Evolutionary conservation across 495 filamentous ascomycete species (phyloP).

Genomic region (Stereocaulon alpinum): DNA sequence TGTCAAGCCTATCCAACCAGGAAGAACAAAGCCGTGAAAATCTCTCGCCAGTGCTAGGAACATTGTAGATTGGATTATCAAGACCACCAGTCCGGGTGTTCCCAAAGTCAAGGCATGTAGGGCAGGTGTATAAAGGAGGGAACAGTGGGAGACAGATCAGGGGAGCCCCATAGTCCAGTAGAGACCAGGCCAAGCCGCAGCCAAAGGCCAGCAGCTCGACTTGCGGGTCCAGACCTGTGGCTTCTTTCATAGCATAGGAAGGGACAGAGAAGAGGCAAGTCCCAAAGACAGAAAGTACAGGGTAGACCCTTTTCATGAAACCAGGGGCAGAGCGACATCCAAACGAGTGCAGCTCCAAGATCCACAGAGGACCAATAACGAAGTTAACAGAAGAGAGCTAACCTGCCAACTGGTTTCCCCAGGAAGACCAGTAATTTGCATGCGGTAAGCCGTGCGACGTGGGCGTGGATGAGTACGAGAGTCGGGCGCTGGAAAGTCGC

Average conservation of each 20-base stretch:
- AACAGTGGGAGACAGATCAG: neutral
- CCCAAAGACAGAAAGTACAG: slow-evolving; percentile 4
- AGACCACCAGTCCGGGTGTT: slow-evolving; percentile 10
- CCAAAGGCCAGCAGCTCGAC: neutral
- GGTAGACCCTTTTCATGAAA: neutral
- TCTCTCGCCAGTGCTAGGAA: slow-evolving; percentile 21
- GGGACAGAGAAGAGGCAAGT: neutral
- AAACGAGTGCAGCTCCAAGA: slow-evolving; percentile 13
- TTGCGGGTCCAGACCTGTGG: slow-evolving; percentile 3
- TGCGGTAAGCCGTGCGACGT: slow-evolving; percentile 85
- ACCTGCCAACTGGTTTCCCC: slow-evolving; percentile 99
- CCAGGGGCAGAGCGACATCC: slow-evolving; percentile 5
- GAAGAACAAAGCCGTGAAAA: slow-evolving; percentile 24
- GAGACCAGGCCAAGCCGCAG: slow-evolving; percentile 2
- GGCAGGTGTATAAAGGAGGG: neutral
- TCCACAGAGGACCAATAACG: slow-evolving; percentile 18
- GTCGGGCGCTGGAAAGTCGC: slow-evolving; percentile 65
- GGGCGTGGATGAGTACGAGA: slow-evolving; percentile 72
- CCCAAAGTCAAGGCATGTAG: slow-evolving; percentile 8
- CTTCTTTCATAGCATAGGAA: neutral
- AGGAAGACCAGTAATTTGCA: slow-evolving; percentile 95
- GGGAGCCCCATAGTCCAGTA: slow-evolving; percentile 1
- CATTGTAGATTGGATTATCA: slow-evolving; percentile 9
- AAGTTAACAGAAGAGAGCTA: slow-evolving; percentile 46
- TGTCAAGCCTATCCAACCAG: slow-evolving; percentile 24